Evolutionary conservation across 768 basidiomycete species (phyloP), one percentile per base, ranked within the genome.

Genomic region (Harrya chromipes): DNA sequence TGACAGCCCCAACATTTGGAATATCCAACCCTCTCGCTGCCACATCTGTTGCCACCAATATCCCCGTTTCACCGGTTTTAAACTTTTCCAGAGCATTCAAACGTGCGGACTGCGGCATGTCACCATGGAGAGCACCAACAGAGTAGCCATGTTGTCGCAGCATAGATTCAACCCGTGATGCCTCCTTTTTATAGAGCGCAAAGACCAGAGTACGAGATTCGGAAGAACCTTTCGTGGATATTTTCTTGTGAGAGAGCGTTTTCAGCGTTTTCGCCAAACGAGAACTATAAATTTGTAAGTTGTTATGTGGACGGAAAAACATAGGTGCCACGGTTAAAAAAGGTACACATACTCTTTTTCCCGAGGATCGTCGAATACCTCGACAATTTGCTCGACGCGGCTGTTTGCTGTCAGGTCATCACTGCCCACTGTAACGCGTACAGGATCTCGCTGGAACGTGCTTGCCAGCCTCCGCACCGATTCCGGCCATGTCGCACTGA

Each of bases 401-500:
- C 87, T 88, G 67, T 97, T 97, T 13, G 97, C 97, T 1, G 87
- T 90, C 45, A 98, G 74, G 57, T 97, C 94, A 50, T 99, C 97
- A 56, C 87, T 89, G 6, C 97, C 97, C 29, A 99, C 94, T 0
- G 94, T 97, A 35, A 98, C 85, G 23, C 91, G 81, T 19, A 97
- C 77, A 4, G 95, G 93, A 50, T 88, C 70, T 36, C 77, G 78
- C 67, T 88, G 87, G 73, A 98, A 98, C 10, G 93, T 85, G 59
- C 81, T 78, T 0, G 97, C 97, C 33, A 99, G 76, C 50, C 87
- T 76, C 45, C 94, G 80, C 20, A 99, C 94, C 11, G 89, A 83
- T 61, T 95, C 92, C 0, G 97, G 97, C 97, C 97, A 99, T 8
- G 97, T 99, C 9, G 97, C 97, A 44, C 93, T 97, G 74, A 98